These are phyloP conservation scores for Nemania sp. DNA, from an alignment of 2,329 filamentous ascomycete genomes.

Conservation along the genomic window DNA sequence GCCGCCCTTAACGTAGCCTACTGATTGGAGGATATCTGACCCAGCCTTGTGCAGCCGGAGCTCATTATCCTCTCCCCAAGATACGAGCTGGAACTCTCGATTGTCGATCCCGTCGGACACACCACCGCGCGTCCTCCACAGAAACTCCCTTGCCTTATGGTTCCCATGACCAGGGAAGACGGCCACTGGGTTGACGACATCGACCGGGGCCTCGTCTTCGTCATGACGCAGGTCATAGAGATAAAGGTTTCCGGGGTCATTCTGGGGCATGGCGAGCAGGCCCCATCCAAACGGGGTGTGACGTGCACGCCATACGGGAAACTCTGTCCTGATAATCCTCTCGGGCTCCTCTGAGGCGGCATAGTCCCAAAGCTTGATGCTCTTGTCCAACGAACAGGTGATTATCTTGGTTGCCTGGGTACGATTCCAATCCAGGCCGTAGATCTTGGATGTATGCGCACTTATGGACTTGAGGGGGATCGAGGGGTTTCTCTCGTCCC, in stretches of 20 bases:
- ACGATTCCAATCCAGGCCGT: constrained; percentile 93
- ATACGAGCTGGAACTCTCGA: constrained; percentile 89
- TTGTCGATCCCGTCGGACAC: constrained; percentile 74
- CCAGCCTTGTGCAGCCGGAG: constrained; percentile 78
- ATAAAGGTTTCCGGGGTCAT: constrained; percentile 81
- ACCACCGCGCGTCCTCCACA: constrained; percentile 80
- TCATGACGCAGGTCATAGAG: constrained; percentile 72
- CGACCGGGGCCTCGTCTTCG: constrained; percentile 50
- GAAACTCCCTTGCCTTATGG: constrained; percentile 83
- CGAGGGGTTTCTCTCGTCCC: constrained; percentile 83
- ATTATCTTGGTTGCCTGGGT: constrained; percentile 72
- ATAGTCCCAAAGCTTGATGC: constrained; percentile 93
- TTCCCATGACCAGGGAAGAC: constrained; percentile 66
- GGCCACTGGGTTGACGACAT: constrained; percentile 54
- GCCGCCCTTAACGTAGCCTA: constrained; percentile 74
- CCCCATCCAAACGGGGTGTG: constrained; percentile 90
- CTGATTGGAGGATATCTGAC: constrained; percentile 63
- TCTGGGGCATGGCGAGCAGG: constrained; percentile 88
- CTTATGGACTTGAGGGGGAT: constrained; percentile 81
- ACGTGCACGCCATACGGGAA: constrained; percentile 87
- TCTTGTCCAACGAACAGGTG: constrained; percentile 89
- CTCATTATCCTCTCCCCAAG: constrained; percentile 87
- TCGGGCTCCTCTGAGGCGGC: constrained; percentile 67
- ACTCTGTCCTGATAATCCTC: constrained; percentile 78
- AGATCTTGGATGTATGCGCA: constrained; percentile 91